Evolutionary conservation across 2,329 filamentous ascomycete genomes (phyloP).

Genomic region (Furcasterigmium furcatum): DNA sequence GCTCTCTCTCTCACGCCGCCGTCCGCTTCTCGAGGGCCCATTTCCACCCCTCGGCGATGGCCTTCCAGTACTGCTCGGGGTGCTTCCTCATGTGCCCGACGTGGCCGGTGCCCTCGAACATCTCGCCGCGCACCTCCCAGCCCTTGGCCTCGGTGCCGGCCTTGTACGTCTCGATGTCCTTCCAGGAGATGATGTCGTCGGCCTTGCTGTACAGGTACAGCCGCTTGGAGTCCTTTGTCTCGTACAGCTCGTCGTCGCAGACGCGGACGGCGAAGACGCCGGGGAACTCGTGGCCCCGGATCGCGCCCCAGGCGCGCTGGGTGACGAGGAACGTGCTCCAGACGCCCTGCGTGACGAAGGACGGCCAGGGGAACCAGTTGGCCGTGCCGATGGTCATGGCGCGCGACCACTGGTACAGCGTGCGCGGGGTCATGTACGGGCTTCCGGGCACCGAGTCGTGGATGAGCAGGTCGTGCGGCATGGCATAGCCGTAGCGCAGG

Average conservation of each 20-base stretch:
- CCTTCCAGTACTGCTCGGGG: slow-evolving; percentile 54
- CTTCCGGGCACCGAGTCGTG: slow-evolving; percentile 53
- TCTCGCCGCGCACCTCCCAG: slow-evolving; percentile 42
- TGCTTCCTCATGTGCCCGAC: slow-evolving; percentile 59
- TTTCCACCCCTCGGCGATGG: slow-evolving; percentile 28
- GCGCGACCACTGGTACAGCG: slow-evolving; percentile 47
- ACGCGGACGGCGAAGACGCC: slow-evolving; percentile 7
- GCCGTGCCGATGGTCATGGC: slow-evolving; percentile 50
- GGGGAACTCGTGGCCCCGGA: slow-evolving; percentile 7
- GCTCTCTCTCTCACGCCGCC: too few relatives aligned
- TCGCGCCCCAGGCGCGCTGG: slow-evolving; percentile 17
- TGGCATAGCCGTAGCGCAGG: slow-evolving; percentile 26
- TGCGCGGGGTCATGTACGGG: slow-evolving; percentile 32
- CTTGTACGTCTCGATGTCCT: slow-evolving; percentile 54
- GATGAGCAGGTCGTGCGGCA: slow-evolving; percentile 46
- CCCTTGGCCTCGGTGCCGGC: slow-evolving; percentile 43
- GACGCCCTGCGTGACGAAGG: slow-evolving; percentile 41
- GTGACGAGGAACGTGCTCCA: slow-evolving; percentile 39
- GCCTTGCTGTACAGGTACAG: slow-evolving; percentile 9
- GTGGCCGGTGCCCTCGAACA: slow-evolving; percentile 57
- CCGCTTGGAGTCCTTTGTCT: slow-evolving; percentile 8
- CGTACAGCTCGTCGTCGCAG: slow-evolving; percentile 1
- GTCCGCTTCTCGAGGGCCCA: not conserved
- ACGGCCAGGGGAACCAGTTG: slow-evolving; percentile 44
- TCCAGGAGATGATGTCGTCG: slow-evolving; percentile 40